These are phyloP conservation scores for Pisolithus albus DNA, from an alignment of 768 basidiomycete genomes.

Conservation along the genomic window DNA sequence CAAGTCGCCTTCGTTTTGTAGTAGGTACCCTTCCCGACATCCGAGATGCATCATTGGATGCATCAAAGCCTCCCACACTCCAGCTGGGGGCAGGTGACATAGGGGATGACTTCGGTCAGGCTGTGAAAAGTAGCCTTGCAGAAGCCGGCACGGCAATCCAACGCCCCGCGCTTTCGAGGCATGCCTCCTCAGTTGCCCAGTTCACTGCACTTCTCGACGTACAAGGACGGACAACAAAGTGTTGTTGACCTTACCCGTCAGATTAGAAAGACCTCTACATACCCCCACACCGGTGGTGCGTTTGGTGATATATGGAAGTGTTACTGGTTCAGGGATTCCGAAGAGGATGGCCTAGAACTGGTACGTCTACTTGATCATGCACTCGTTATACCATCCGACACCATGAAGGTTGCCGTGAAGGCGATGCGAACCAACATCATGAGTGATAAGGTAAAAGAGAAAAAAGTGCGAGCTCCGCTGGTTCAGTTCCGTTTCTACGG, in stretches of 20 bases:
- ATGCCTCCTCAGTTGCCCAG: neutral
- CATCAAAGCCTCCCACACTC: neutral
- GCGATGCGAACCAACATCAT: constrained; percentile 7
- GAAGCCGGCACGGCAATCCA: neutral
- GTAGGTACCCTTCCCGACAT: neutral
- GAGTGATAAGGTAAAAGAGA: constrained; percentile 1
- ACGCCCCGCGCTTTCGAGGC: neutral
- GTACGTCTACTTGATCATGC: neutral
- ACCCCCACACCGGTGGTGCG: neutral
- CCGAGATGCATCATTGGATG: neutral
- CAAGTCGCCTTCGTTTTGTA: neutral
- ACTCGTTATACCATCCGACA: neutral
- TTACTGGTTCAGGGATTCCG: neutral
- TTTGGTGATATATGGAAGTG: neutral
- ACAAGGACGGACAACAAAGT: neutral
- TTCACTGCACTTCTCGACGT: neutral
- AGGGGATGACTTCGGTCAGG: neutral
- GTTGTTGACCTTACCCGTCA: neutral
- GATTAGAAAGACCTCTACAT: neutral
- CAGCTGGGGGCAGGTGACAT: neutral
- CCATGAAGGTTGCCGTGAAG: constrained; percentile 20
- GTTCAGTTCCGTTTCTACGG: neutral
- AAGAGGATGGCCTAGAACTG: neutral
- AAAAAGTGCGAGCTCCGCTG: neutral
- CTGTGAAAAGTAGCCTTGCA: neutral